Percentiles rank a stretch among this genome's conserved stretches.
Evolutionary conservation across 768 basidiomycete species (phyloP).

Genomic region (Mycena amicta): DNA sequence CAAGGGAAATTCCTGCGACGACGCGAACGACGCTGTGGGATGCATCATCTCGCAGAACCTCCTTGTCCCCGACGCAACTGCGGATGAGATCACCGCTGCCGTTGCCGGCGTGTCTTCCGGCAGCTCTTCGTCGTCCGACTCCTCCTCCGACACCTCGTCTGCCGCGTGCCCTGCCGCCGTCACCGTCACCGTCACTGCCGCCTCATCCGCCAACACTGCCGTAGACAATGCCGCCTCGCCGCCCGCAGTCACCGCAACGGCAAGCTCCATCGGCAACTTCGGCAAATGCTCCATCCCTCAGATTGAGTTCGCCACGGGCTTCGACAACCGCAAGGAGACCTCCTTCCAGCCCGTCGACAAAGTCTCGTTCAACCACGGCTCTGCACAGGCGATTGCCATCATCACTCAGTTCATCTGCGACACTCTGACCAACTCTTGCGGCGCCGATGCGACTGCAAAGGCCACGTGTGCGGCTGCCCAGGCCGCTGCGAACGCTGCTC

Average conservation of each 20-base stretch:
- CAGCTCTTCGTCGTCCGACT: too few species aligned
- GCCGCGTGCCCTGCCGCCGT: background rate
- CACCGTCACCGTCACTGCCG: conserved; percentile 7
- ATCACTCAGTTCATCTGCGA: conserved; percentile 60
- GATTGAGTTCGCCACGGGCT: conserved; percentile 60
- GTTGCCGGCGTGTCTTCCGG: conserved; percentile 23
- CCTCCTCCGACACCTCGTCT: conserved; percentile 4
- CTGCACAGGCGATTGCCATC: conserved; percentile 57
- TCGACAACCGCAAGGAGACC: conserved; percentile 59
- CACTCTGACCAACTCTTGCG: conserved; percentile 51
- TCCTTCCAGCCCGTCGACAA: conserved; percentile 56
- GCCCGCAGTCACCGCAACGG: conserved; percentile 15
- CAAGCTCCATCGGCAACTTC: conserved; percentile 22
- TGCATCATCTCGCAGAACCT: conserved; percentile 70
- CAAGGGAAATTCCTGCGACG: conserved; percentile 58
- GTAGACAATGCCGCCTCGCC: too few species aligned
- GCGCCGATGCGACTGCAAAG: conserved; percentile 52
- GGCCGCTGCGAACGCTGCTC: conserved; percentile 44
- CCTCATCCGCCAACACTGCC: too few species aligned
- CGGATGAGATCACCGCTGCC: conserved; percentile 32
- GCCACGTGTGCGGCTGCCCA: conserved; percentile 44
- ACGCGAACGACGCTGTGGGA: conserved; percentile 51
- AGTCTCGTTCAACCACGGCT: conserved; percentile 53
- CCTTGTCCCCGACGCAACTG: conserved; percentile 53
- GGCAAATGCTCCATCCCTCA: conserved; percentile 57